Conservation (phyloP, 1,284 basidiomycete genomes). For the Marasmius tenuissimus region DNA sequence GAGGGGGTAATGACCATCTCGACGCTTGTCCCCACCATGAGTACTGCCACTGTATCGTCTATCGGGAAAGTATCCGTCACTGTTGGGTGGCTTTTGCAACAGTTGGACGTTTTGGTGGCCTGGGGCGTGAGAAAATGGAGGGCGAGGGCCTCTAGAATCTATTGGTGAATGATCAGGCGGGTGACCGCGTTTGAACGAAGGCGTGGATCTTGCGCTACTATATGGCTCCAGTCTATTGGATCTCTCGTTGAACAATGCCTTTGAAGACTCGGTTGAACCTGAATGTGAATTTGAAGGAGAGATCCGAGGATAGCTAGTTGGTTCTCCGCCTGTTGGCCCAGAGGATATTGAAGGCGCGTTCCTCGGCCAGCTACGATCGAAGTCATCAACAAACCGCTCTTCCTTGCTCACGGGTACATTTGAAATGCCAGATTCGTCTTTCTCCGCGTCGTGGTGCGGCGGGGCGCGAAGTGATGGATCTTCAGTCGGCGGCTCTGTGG, state of each 20-base stretch:
- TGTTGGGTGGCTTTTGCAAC: slow-evolving; percentile 43
- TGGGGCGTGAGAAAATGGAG: slow-evolving; percentile 39
- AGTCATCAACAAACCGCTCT: slow-evolving; percentile 85
- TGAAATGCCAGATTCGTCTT: slow-evolving; percentile 20
- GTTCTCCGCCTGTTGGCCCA: slow-evolving; percentile 40
- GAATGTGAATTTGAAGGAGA: slow-evolving; percentile 25
- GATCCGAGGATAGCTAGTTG: slow-evolving; percentile 28
- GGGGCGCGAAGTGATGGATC: slow-evolving; percentile 19
- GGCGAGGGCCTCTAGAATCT: slow-evolving; percentile 46
- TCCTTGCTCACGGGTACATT: slow-evolving; percentile 62
- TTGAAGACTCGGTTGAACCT: slow-evolving; percentile 52
- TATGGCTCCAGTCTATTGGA: slow-evolving; percentile 84
- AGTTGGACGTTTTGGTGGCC: slow-evolving; percentile 43
- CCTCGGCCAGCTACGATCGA: slow-evolving; percentile 90
- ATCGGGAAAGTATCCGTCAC: slow-evolving; percentile 27
- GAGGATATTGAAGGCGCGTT: slow-evolving; percentile 41
- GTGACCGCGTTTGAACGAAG: slow-evolving; percentile 40
- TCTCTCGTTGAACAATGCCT: slow-evolving; percentile 88
- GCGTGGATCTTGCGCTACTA: slow-evolving; percentile 39
- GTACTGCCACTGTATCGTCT: slow-evolving; percentile 30
- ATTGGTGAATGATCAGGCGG: slow-evolving; percentile 46
- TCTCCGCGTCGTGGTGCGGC: slow-evolving; percentile 17
- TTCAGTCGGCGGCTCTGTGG: slow-evolving; percentile 29
- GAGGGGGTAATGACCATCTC: slow-evolving; percentile 20
- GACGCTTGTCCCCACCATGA: background rate